These are phyloP conservation scores for Sphagnum contortum DNA, from an alignment of 225 moss, liverwort and hornwort genomes.

Conservation along the genomic window DNA sequence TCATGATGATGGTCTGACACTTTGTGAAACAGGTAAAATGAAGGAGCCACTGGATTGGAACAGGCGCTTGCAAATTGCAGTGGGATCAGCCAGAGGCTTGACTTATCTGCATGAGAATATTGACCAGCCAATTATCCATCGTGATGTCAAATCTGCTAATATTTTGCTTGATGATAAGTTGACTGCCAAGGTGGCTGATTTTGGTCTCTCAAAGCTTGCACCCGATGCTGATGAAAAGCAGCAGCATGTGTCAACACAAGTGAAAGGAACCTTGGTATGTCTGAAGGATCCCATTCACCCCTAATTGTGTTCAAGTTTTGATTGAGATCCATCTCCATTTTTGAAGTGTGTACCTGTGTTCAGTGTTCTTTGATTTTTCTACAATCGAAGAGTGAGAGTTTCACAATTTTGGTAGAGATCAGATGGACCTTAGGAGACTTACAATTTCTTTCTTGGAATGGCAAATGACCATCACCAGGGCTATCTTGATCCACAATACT, in stretches of 20 bases:
- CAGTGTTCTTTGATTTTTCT: too few species aligned
- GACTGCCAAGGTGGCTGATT: constrained; percentile 84
- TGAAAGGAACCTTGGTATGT: constrained; percentile 82
- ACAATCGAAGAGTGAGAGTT: too few species aligned
- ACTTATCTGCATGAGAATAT: constrained; percentile 71
- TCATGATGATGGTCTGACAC: too few species aligned
- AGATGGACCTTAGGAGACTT: too few species aligned
- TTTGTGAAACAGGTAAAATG: constrained; percentile 26
- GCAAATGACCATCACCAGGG: constrained; percentile 29
- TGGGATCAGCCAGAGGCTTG: constrained; percentile 73
- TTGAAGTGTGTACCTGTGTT: too few species aligned
- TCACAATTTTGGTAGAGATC: too few species aligned
- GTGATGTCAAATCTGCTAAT: constrained; percentile 76
- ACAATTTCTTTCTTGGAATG: background rate
- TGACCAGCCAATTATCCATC: constrained; percentile 72
- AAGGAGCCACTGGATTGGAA: constrained; percentile 59
- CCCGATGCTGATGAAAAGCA: constrained; percentile 54
- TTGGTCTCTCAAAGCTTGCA: constrained; percentile 79
- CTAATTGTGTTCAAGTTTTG: too few species aligned
- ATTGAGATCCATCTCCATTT: too few species aligned
- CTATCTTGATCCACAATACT: constrained; percentile 88
- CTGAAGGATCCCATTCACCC: too few species aligned
- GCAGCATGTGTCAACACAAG: constrained; percentile 30
- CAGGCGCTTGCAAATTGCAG: constrained; percentile 54
- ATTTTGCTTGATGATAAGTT: constrained; percentile 59